These are phyloP conservation scores for Ambrosia artemisiifolia DNA, from an alignment of 129 eudicot genomes.

Conservation along the genomic window DNA sequence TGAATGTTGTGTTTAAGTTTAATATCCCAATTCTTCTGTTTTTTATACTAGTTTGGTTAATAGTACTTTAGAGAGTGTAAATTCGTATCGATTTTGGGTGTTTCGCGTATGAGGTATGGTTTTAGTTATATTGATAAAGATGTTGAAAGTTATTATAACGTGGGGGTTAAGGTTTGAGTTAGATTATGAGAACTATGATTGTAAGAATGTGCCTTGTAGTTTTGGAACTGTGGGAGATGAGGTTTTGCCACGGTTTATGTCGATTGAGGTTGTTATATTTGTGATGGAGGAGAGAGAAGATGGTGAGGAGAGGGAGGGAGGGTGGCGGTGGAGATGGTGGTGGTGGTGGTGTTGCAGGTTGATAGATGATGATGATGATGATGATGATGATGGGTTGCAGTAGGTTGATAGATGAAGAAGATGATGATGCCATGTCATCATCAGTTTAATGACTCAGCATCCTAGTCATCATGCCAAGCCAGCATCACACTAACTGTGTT, in stretches of 20 bases:
- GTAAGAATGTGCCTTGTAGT: constrained; percentile 51
- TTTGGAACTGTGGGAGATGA: constrained; percentile 36
- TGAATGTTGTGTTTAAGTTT: constrained; percentile 67
- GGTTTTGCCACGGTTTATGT: constrained; percentile 44
- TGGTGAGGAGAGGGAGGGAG: no score
- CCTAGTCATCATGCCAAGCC: no score
- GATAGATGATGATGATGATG: no score
- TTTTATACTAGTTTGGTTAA: constrained; percentile 57
- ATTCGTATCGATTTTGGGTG: constrained; percentile 50
- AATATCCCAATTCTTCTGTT: constrained; percentile 50
- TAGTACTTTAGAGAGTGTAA: constrained; percentile 61
- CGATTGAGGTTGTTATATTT: constrained; percentile 47
- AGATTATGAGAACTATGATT: constrained; percentile 45
- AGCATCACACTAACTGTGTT: no score
- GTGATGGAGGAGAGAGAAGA: no score
- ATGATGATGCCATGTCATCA: no score
- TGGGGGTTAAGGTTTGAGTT: constrained; percentile 49
- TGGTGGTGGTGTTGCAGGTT: no score
- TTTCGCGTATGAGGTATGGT: constrained; percentile 50
- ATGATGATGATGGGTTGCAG: no score
- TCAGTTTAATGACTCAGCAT: no score
- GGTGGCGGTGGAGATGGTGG: no score
- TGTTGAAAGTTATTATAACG: constrained; percentile 20
- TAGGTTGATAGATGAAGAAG: no score
- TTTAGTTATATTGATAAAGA: constrained; percentile 47